Percentiles rank a stretch among this genome's conserved stretches.
Evolutionary conservation across 1,284 basidiomycete species (phyloP).

Genomic region (Apiotrichum gracile): DNA sequence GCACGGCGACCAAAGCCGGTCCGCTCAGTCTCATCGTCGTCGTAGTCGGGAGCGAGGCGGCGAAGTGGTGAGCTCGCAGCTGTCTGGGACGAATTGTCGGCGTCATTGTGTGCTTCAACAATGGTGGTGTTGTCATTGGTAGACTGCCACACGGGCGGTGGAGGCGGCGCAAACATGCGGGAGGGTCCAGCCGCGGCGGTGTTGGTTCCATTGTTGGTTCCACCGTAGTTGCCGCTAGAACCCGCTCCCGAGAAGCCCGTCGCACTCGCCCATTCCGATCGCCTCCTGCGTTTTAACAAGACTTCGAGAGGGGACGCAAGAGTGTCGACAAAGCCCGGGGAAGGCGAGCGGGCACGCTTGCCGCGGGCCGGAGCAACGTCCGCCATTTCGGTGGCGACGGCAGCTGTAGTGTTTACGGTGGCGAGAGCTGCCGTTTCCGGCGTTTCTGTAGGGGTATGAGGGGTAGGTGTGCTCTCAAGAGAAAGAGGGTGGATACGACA

Average conservation of each 20-base stretch:
- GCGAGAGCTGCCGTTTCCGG: too few species aligned
- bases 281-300: constrained; percentile 34
- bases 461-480: too few species aligned
- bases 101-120: neutral
- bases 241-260: neutral
- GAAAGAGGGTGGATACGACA: too few species aligned
- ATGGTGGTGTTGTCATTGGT: neutral
- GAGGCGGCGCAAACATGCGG: constrained; percentile 1
- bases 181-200: neutral
- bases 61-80: constrained; percentile 1
- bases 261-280: constrained; percentile 6
- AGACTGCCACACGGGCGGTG: neutral
- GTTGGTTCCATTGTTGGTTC: neutral
- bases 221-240: too few species aligned
- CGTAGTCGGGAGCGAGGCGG: neutral
- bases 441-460: too few species aligned
- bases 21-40: neutral
- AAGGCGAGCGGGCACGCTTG: constrained; percentile 38
- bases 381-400: constrained; percentile 8
- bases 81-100: neutral
- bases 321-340: constrained; percentile 25
- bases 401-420: too few species aligned
- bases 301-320: constrained; percentile 39
- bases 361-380: constrained; percentile 18
- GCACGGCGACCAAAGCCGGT: neutral